Conservation (phyloP, 1,139 yeast genomes). For the Scheffersomyces illinoinensis region DNA sequence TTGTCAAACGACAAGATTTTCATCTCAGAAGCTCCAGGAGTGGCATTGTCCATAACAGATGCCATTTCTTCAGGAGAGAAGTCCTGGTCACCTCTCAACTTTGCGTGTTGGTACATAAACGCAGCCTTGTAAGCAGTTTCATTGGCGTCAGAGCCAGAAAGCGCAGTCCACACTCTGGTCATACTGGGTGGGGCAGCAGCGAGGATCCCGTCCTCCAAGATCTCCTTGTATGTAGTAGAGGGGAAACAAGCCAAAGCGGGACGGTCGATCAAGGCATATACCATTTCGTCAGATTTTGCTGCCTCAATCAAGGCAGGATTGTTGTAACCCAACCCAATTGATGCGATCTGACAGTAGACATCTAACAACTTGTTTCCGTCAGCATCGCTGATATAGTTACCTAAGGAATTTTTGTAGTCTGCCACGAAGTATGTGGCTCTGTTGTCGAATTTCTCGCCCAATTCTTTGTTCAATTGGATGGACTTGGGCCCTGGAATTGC, state of each 20-base stretch:
- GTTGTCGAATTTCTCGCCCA: slow-evolving; percentile 61
- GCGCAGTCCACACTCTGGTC: slow-evolving; percentile 65
- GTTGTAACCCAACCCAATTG: slow-evolving; percentile 74
- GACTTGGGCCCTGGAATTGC: slow-evolving; percentile 66
- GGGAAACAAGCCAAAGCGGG: slow-evolving; percentile 81
- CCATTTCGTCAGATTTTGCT: slow-evolving; percentile 66
- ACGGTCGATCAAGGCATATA: slow-evolving; percentile 65
- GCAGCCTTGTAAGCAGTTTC: slow-evolving; percentile 81
- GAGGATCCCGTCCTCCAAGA: slow-evolving; percentile 56
- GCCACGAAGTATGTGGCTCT: slow-evolving; percentile 70
- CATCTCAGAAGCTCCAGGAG: slow-evolving; percentile 70
- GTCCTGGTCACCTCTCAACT: slow-evolving; percentile 54
- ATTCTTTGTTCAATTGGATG: slow-evolving; percentile 42
- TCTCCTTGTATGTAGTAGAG: slow-evolving; percentile 50
- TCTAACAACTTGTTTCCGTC: slow-evolving; percentile 68
- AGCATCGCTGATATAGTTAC: slow-evolving; percentile 70
- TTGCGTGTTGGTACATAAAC: slow-evolving; percentile 67
- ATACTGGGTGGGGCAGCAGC: slow-evolving; percentile 73
- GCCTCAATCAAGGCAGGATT: slow-evolving; percentile 67
- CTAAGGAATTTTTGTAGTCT: slow-evolving; percentile 64
- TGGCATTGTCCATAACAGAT: slow-evolving; percentile 63
- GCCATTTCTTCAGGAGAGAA: slow-evolving; percentile 58
- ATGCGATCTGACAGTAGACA: slow-evolving; percentile 71
- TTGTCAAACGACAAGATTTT: slow-evolving; percentile 67
- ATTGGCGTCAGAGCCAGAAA: slow-evolving; percentile 75